phyloP scores from a whole-genome alignment of 2,329 filamentous ascomycete species.

The Epichloe sibirici region DNA sequence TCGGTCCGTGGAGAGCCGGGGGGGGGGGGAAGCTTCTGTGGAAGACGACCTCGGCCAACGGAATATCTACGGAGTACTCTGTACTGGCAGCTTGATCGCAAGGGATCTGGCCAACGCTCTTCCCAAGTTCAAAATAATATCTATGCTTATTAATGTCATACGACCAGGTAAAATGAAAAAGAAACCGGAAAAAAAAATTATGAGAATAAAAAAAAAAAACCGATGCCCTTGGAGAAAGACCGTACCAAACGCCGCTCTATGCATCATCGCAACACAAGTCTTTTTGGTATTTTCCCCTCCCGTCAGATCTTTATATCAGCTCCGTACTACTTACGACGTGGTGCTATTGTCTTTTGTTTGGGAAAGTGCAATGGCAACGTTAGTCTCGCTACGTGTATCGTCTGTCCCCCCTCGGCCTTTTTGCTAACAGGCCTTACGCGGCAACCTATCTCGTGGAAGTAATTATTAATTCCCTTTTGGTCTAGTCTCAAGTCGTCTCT shows the following conservation, averaged over 20 bases:
- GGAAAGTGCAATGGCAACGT: slow-evolving; percentile 75
- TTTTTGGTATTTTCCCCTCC: background rate
- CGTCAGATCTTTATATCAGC: background rate
- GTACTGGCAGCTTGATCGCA: no score
- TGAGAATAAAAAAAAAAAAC: background rate
- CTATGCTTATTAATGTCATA: no score
- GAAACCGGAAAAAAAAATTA: background rate
- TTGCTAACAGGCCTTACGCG: slow-evolving; percentile 48
- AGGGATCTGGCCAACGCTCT: no score
- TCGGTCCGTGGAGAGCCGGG: no score
- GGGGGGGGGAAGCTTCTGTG: no score
- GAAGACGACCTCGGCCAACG: no score
- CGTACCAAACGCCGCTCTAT: slow-evolving; percentile 7
- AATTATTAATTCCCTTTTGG: slow-evolving; percentile 56
- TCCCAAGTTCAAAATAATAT: no score
- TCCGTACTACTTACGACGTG: slow-evolving; percentile 13
- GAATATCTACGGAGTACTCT: no score
- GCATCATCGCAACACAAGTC: slow-evolving; percentile 1
- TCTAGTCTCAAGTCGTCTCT: slow-evolving; percentile 62
- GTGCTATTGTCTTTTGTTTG: slow-evolving; percentile 35
- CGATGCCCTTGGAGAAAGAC: background rate
- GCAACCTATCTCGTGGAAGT: slow-evolving; percentile 67
- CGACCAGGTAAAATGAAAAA: background rate
- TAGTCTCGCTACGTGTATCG: slow-evolving; percentile 51
- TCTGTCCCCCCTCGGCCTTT: slow-evolving; percentile 47